phyloP scores from a whole-genome alignment of 148 eudicot species.

The Camellia granthamiana region DNA sequence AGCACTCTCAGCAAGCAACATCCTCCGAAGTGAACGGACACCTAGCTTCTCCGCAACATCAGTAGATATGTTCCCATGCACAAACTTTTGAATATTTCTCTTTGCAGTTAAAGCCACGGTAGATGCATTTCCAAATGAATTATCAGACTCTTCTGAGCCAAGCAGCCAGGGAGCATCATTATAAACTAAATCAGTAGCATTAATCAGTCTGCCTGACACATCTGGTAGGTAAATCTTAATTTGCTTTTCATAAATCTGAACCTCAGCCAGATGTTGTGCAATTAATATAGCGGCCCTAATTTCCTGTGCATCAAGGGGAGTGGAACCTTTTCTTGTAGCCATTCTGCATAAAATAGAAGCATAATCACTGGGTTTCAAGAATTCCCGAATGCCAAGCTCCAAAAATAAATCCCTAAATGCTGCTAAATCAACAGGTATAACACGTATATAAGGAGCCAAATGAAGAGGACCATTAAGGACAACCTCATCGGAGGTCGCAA shows the following conservation, averaged over 20 bases:
- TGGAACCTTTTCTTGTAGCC: constrained; percentile 61
- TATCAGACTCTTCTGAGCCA: constrained; percentile 68
- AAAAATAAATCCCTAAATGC: constrained; percentile 86
- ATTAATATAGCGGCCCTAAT: constrained; percentile 77
- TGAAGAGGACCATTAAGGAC: constrained; percentile 95
- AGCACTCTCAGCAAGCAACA: constrained; percentile 96
- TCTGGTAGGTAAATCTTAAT: constrained; percentile 81
- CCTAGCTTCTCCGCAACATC: constrained; percentile 99
- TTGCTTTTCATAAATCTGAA: constrained; percentile 51
- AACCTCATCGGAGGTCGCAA: constrained; percentile 88
- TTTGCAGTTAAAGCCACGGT: constrained; percentile 47
- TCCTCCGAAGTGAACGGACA: constrained; percentile 89
- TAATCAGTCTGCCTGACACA: constrained; percentile 58
- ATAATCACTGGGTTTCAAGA: constrained; percentile 69
- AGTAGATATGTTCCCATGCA: constrained; percentile 93
- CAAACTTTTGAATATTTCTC: constrained; percentile 72
- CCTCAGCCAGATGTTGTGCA: constrained; percentile 92
- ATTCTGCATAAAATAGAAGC: constrained; percentile 72
- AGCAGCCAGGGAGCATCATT: constrained; percentile 99
- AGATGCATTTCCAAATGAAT: constrained; percentile 41
- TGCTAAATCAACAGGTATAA: constrained; percentile 92
- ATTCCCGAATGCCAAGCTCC: constrained; percentile 84
- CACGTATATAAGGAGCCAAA: constrained; percentile 96
- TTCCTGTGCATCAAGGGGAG: constrained; percentile 72
- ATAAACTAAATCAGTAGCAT: constrained; percentile 79